A percentile compares a stretch with the other conserved stretches of the same genome.
These are phyloP conservation scores for Xylariaceae sp. DNA, from an alignment of 2,329 filamentous ascomycete species.

Conservation along the genomic window DNA sequence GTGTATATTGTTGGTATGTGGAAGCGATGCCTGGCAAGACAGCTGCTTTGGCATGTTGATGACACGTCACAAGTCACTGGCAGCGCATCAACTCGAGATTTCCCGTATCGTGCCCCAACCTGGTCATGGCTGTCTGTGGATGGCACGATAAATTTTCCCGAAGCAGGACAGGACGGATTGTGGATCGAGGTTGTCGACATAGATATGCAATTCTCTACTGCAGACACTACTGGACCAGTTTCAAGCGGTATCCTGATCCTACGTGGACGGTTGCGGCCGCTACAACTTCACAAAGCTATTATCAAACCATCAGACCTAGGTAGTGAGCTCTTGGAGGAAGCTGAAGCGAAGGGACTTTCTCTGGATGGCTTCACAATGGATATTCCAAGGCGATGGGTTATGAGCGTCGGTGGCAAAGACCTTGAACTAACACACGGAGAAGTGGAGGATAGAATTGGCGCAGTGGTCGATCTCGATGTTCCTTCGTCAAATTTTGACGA, in stretches of 20 bases:
- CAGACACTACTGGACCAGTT: neutral
- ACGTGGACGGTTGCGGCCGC: neutral
- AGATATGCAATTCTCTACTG: neutral
- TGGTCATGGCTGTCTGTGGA: conserved; percentile 4
- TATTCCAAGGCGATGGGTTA: neutral
- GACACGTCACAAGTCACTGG: neutral
- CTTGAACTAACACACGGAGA: neutral
- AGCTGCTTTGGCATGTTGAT: neutral
- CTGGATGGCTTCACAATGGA: neutral
- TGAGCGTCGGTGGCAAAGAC: neutral
- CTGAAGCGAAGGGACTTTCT: neutral
- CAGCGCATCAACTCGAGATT: neutral
- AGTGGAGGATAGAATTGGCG: neutral
- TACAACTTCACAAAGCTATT: neutral
- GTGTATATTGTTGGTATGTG: neutral
- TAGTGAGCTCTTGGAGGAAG: neutral
- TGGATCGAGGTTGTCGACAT: neutral
- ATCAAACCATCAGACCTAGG: neutral
- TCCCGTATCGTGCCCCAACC: neutral
- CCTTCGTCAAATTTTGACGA: neutral
- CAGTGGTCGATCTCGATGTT: neutral
- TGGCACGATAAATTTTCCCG: neutral
- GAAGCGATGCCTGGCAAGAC: neutral
- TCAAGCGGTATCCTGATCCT: neutral
- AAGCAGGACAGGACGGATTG: neutral